Conservation (phyloP, 2,329 filamentous ascomycete genomes). For the Cladophialophora exuberans region DNA sequence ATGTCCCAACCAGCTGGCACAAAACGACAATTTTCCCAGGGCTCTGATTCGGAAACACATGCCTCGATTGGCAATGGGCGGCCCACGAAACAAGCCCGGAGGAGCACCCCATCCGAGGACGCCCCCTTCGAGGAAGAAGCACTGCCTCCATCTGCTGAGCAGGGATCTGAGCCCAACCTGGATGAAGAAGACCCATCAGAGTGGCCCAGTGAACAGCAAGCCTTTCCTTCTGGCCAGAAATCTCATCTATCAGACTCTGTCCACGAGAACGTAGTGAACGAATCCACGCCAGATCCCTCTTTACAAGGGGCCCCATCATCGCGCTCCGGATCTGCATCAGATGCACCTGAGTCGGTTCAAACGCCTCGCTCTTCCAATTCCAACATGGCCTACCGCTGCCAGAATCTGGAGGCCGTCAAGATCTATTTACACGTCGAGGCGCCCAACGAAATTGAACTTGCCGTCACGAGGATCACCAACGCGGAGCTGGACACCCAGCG, state of each 20-base stretch:
- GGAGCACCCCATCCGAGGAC: not conserved
- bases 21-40: no score
- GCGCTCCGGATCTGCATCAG: not conserved
- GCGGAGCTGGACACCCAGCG: slow-evolving; percentile 9
- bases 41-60: no score
- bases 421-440: slow-evolving; percentile 11
- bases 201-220: not conserved
- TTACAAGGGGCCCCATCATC: not conserved
- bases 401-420: not conserved
- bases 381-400: slow-evolving; percentile 1
- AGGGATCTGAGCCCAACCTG: not conserved
- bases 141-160: no score
- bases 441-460: slow-evolving; percentile 9
- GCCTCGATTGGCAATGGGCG: no score
- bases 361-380: slow-evolving; percentile 2
- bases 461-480: slow-evolving; percentile 7
- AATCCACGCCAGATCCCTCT: not conserved
- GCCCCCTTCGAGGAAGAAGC: not conserved
- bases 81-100: not conserved
- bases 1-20: no score
- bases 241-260: not conserved
- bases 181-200: no score
- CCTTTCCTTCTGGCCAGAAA: not conserved
- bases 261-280: not conserved
- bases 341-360: slow-evolving; percentile 2